Evolutionary conservation across 2,329 filamentous ascomycete species (phyloP), one percentile per base, ranked within the genome.

Genomic region (Chalaropsis ovoidea): DNA sequence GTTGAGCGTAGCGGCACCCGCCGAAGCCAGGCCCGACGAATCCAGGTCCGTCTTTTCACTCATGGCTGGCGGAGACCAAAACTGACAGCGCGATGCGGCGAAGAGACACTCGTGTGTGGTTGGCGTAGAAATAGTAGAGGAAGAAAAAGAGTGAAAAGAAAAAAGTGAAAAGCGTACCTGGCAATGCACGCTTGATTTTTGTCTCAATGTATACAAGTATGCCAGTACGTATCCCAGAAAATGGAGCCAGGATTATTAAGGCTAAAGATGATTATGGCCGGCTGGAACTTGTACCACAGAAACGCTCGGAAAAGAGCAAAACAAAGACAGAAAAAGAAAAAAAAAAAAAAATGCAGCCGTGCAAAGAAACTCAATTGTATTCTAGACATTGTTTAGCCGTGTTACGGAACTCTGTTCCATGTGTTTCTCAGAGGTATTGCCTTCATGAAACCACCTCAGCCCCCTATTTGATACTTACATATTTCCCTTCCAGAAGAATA

Each of bases 31-130:
- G 13, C 19, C 6, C 47, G 47, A 52, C 47, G 47, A 52, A 52
- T 52, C 47, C 47, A 52, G 10, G 31, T 58, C 7, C 5, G 27
- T 35, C 54, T 31, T 31, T 39, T 58, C 54, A 13, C 54, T 58
- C 54, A 58, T 58, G 31, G 54, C 54, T 58, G 54, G 54, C 31
- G 15, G 54, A 52, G 24, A 24, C 47, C 47, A 27, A 27, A 15
- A 15, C 47, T 27, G 24, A 24, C 13, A 35, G 24, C 17, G 17
- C 39, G 54, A 22, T 58, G 27, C 24, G 24, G 31, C 31, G 54
- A 35, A n/a, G 24, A 39, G 39, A 58, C 15, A 27, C 47, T 24
- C 3, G 47, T 27, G 10, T 10, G 47, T 39, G 10, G 47, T 11
- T 52, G 15, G 47, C 11, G 47, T 52, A 3, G 27, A 47, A 10